Evolutionary conservation across 2,329 filamentous ascomycete species (phyloP).

Genomic region (Colletotrichum orchidophilum): DNA sequence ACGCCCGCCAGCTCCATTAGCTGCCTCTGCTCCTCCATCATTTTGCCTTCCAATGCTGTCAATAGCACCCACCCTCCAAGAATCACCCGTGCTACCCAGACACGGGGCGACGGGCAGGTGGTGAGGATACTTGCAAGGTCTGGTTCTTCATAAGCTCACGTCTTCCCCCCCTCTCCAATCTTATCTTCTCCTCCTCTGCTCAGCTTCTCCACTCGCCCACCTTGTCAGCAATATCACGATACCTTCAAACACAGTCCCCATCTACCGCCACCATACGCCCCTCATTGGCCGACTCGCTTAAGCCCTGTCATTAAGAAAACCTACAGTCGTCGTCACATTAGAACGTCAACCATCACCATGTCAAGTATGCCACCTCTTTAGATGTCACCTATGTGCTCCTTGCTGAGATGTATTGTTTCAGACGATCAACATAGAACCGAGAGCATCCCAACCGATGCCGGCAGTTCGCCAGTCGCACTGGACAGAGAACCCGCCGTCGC

Average conservation of each 20-base stretch:
- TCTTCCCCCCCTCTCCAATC: not conserved
- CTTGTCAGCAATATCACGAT: not conserved
- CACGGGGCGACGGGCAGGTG: not conserved
- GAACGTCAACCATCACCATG: not conserved
- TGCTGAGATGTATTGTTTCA: not conserved
- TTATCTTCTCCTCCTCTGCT: not conserved
- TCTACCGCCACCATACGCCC: not conserved
- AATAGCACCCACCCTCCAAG: not conserved
- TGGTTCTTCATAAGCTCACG: not conserved
- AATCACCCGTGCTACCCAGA: not conserved
- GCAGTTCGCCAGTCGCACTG: not conserved
- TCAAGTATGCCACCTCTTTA: not conserved
- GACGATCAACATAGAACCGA: slow-evolving; percentile 22
- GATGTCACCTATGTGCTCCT: no score
- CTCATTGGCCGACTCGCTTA: not conserved
- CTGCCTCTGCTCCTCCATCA: not conserved
- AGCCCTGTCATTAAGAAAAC: not conserved
- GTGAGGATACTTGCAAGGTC: not conserved
- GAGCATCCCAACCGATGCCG: slow-evolving; percentile 8
- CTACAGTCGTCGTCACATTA: not conserved
- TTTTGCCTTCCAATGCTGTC: not conserved
- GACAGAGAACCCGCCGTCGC: slow-evolving; percentile 10
- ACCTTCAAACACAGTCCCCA: not conserved
- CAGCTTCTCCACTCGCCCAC: not conserved
- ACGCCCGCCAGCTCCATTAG: not conserved